Conservation (phyloP, 2,329 filamentous ascomycete species). For the Trichoderma atroviride region DNA sequence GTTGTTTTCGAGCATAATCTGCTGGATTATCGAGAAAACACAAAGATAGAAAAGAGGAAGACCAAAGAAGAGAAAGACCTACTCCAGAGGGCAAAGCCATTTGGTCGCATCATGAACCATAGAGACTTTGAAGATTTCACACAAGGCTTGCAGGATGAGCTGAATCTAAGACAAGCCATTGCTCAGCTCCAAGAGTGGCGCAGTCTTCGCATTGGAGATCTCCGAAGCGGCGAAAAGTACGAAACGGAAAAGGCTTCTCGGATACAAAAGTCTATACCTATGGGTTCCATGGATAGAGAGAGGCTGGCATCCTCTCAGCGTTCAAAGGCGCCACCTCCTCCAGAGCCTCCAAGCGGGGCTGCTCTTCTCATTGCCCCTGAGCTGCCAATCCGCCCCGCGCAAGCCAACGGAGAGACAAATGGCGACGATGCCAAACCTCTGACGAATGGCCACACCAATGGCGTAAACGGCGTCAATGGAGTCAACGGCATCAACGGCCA, state of each 20-base stretch:
- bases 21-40: conserved; percentile 91
- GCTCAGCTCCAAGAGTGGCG: conserved; percentile 93
- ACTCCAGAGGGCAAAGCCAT: conserved; percentile 91
- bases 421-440: conserved; percentile 44
- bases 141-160: conserved; percentile 84
- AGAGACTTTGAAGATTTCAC: conserved; percentile 86
- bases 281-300: conserved; percentile 83
- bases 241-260: conserved; percentile 83
- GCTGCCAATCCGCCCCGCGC: conserved; percentile 63
- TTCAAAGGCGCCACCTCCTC: conserved; percentile 65
- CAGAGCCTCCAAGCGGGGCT: conserved; percentile 73
- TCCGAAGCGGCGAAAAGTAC: conserved; percentile 87
- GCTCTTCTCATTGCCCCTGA: conserved; percentile 79
- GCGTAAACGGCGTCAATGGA: conserved; percentile 47
- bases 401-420: conserved; percentile 43
- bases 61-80: conserved; percentile 94
- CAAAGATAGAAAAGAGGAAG: conserved; percentile 85
- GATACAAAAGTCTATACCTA: conserved; percentile 68
- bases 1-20: conserved; percentile 95
- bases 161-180: conserved; percentile 89
- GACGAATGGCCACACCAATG: conserved; percentile 49
- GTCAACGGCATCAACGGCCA: conserved; percentile 46
- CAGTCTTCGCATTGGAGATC: conserved; percentile 76
- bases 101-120: conserved; percentile 94
- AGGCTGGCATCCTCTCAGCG: conserved; percentile 72